phyloP scores from a whole-genome alignment of 1,284 basidiomycete genomes.

The Moesziomyces globuligerus region DNA sequence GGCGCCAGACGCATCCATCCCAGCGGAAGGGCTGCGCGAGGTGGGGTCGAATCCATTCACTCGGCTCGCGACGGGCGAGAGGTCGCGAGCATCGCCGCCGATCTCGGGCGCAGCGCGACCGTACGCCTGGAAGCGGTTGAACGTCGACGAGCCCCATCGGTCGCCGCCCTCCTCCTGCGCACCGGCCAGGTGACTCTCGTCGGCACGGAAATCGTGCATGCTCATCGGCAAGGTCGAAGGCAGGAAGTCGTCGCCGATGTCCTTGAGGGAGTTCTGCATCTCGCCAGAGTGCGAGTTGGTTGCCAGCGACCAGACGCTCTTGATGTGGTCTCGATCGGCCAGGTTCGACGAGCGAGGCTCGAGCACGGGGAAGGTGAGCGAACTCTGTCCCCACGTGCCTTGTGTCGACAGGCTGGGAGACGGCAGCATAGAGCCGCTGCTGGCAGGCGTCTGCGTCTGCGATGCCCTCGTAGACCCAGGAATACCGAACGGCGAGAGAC shows the following conservation, averaged over 20 bases:
- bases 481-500: conserved; percentile 33
- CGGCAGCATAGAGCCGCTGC: conserved; percentile 43
- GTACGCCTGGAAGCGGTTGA: conserved; percentile 37
- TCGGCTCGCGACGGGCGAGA: conserved; percentile 31
- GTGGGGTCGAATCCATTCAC: conserved; percentile 42
- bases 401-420: conserved; percentile 51
- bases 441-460: conserved; percentile 42
- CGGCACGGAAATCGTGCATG: conserved; percentile 51
- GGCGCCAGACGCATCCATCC: conserved; percentile 30
- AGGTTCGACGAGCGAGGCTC: conserved; percentile 39
- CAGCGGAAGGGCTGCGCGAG: conserved; percentile 38
- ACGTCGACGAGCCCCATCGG: conserved; percentile 24
- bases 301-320: conserved; percentile 58
- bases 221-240: conserved; percentile 52
- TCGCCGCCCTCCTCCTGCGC: conserved; percentile 12
- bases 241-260: conserved; percentile 57
- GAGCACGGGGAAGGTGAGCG: conserved; percentile 52
- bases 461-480: conserved; percentile 31
- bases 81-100: conserved; percentile 22
- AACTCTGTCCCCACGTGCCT: conserved; percentile 55
- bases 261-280: conserved; percentile 56
- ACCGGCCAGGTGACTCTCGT: conserved; percentile 17
- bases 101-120: conserved; percentile 21
- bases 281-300: conserved; percentile 45
- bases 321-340: conserved; percentile 53